Conservation (phyloP, 2,329 filamentous ascomycete species). For the Rutstroemia sp. region DNA sequence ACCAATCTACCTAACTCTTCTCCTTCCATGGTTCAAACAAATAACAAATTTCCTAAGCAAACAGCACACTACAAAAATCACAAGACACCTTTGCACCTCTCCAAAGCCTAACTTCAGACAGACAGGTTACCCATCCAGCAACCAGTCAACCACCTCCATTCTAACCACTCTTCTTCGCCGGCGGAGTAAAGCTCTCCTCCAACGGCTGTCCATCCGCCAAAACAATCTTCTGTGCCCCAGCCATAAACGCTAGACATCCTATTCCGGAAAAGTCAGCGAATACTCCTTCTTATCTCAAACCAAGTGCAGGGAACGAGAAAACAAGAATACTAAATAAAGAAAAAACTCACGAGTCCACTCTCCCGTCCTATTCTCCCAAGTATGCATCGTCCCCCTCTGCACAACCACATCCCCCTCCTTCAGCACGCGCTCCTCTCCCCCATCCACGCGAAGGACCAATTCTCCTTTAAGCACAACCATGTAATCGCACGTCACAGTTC, state of each 20-base stretch:
- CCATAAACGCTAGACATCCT: conserved; percentile 31
- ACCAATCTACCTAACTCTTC: no score
- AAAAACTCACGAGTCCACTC: background rate
- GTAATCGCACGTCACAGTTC: conserved; percentile 36
- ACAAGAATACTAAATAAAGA: background rate
- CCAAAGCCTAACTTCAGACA: no score
- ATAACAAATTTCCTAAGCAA: no score
- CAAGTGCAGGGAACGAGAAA: background rate
- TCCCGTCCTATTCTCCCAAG: conserved; percentile 2
- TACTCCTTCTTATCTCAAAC: no score
- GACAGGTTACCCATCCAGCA: background rate
- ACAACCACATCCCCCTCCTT: conserved; percentile 34
- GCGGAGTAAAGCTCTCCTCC: conserved; percentile 16
- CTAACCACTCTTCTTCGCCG: background rate
- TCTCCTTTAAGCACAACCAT: conserved; percentile 34
- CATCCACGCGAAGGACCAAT: conserved; percentile 33
- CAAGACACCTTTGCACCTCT: background rate
- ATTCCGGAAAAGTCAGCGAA: background rate
- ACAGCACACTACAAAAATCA: no score
- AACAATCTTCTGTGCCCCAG: conserved; percentile 35
- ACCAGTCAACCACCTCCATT: background rate
- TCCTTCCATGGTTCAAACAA: no score
- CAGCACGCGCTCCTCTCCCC: conserved; percentile 33
- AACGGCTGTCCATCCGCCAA: conserved; percentile 32
- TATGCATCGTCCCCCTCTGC: conserved; percentile 31